Conservation (phyloP, 2,329 filamentous ascomycete genomes). For the Hysterium pulicare region DNA sequence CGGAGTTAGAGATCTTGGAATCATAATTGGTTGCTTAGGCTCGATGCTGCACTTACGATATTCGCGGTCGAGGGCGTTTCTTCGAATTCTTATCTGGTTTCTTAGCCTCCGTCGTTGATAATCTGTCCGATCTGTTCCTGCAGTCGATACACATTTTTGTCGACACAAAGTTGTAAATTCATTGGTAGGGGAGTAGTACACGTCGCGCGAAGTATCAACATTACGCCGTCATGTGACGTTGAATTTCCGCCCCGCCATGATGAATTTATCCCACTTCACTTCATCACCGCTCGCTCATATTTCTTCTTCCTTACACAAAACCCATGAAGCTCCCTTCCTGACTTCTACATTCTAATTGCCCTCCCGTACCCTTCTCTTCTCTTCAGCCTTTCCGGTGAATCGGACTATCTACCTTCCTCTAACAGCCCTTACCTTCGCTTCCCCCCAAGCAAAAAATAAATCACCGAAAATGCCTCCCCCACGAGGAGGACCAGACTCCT, state of each 20-base stretch:
- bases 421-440: neutral
- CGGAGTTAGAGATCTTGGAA: too few relatives aligned
- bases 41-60: neutral
- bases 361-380: neutral
- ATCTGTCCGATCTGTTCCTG: too few relatives aligned
- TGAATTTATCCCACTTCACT: neutral
- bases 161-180: too few relatives aligned
- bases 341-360: neutral
- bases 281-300: neutral
- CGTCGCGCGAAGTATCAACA: too few relatives aligned
- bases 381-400: too few relatives aligned
- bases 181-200: too few relatives aligned
- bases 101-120: too few relatives aligned
- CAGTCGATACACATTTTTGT: too few relatives aligned
- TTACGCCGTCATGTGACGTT: neutral
- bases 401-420: neutral
- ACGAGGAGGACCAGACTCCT: neutral
- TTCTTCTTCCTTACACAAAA: neutral
- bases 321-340: neutral
- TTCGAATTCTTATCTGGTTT: neutral
- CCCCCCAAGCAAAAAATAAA: neutral
- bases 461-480: slow-evolving; percentile 16
- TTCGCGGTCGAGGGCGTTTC: neutral
- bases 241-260: neutral
- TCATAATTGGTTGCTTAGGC: too few relatives aligned